Conservation (phyloP, 2,329 filamentous ascomycete species). For the Stachybotrys chartarum region DNA sequence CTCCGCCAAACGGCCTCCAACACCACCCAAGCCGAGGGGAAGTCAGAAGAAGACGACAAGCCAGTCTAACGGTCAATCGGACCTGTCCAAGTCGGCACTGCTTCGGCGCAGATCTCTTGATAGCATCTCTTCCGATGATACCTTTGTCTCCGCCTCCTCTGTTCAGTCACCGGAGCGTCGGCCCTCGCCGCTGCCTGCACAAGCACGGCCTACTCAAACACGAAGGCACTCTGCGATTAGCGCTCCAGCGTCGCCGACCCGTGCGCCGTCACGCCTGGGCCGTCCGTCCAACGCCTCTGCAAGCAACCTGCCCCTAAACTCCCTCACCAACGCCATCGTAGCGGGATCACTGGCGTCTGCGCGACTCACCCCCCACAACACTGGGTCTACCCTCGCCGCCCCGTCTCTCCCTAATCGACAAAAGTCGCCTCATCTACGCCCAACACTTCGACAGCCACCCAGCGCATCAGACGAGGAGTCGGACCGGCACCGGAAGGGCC, state of each 20-base stretch:
- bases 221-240: conserved; percentile 11
- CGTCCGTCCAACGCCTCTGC: conserved; percentile 18
- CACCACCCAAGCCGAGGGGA: conserved; percentile 27
- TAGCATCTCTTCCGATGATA: conserved; percentile 36
- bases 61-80: neutral
- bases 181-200: conserved; percentile 15
- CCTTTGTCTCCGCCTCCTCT: conserved; percentile 35
- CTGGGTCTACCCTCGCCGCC: conserved; percentile 25
- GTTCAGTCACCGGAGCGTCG: conserved; percentile 20
- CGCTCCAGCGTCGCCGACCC: conserved; percentile 27
- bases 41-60: conserved; percentile 9
- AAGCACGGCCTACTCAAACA: conserved; percentile 7
- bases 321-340: conserved; percentile 67
- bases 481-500: conserved; percentile 40
- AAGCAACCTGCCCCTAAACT: conserved; percentile 48
- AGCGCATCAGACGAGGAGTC: conserved; percentile 46
- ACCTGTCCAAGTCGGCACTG: conserved; percentile 10
- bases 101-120: conserved; percentile 8
- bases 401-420: conserved; percentile 33
- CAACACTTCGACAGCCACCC: conserved; percentile 56
- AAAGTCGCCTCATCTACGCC: conserved; percentile 49
- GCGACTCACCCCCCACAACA: conserved; percentile 36
- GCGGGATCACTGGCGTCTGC: conserved; percentile 66
- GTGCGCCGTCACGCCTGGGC: conserved; percentile 19
- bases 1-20: conserved; percentile 20